phyloP scores from a whole-genome alignment of 805 yeast species.

The Starmera caribaea region DNA sequence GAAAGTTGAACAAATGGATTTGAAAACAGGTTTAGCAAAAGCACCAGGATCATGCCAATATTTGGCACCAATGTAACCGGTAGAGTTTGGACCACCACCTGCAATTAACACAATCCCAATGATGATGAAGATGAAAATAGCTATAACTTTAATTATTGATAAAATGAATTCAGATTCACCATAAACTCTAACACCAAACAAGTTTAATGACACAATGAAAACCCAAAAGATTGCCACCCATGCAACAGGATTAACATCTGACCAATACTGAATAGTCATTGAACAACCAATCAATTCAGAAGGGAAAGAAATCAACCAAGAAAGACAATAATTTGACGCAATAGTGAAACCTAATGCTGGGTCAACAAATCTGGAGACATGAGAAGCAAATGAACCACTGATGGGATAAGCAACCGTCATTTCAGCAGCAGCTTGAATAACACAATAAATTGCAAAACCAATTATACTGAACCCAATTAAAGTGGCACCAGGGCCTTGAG shows the following conservation, averaged over 20 bases:
- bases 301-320: conserved; percentile 49
- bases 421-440: conserved; percentile 53
- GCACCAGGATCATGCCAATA: conserved; percentile 47
- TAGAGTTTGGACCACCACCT: conserved; percentile 39
- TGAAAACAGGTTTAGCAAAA: conserved; percentile 44
- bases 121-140: conserved; percentile 39
- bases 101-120: conserved; percentile 35
- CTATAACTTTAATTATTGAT: conserved; percentile 34
- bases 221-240: conserved; percentile 50
- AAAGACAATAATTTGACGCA: conserved; percentile 42
- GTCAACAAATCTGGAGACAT: conserved; percentile 42
- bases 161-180: conserved; percentile 38
- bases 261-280: conserved; percentile 49
- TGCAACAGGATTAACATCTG: conserved; percentile 37
- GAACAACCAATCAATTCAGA: conserved; percentile 53
- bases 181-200: conserved; percentile 39
- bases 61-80: conserved; percentile 28
- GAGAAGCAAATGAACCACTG: conserved; percentile 43
- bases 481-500: conserved; percentile 57
- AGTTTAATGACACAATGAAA: conserved; percentile 35
- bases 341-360: conserved; percentile 48
- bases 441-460: conserved; percentile 49
- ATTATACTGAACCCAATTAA: conserved; percentile 45
- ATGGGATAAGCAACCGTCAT: conserved; percentile 43
- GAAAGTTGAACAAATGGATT: conserved; percentile 65